A percentile compares a stretch with the other conserved stretches of the same genome.
These are phyloP conservation scores for Saccharomyces hybrid DNA, from an alignment of 1,139 yeast species.

Conservation along the genomic window DNA sequence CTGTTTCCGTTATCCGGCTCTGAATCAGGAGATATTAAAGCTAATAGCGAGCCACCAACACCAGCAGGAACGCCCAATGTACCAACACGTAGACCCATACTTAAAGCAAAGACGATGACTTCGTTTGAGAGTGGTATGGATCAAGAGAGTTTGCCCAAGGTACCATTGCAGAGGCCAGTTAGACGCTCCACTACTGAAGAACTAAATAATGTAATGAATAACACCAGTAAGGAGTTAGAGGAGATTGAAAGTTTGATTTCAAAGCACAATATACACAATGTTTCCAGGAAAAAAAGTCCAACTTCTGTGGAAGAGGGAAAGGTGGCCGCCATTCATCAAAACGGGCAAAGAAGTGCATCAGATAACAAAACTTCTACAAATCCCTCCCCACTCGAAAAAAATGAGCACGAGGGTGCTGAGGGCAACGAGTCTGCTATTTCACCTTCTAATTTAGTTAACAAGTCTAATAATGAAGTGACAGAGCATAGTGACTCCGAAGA, in stretches of 20 bases:
- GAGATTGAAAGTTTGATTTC: conserved; percentile 16
- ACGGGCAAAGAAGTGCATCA: neutral
- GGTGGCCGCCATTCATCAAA: neutral
- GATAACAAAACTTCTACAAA: neutral
- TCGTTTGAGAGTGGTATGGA: neutral
- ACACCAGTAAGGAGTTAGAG: conserved; percentile 16
- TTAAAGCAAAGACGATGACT: conserved; percentile 8
- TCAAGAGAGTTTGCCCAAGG: conserved; percentile 4
- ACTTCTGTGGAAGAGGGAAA: neutral
- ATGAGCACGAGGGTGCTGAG: neutral
- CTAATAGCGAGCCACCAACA: neutral
- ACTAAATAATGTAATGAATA: conserved; percentile 13
- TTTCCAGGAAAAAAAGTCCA: neutral
- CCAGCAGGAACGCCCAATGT: conserved; percentile 8
- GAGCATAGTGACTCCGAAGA: neutral
- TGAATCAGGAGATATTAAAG: neutral
- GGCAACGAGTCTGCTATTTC: neutral
- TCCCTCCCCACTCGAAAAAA: neutral
- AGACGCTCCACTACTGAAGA: conserved; percentile 16
- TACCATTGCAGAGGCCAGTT: conserved; percentile 14
- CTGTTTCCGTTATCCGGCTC: neutral
- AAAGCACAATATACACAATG: conserved; percentile 4
- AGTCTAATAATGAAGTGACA: neutral
- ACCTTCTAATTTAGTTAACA: neutral
- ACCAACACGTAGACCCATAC: conserved; percentile 14